Evolutionary conservation across 164 flowering plant genomes (phyloP).

Genomic region (Malania oleifera): DNA sequence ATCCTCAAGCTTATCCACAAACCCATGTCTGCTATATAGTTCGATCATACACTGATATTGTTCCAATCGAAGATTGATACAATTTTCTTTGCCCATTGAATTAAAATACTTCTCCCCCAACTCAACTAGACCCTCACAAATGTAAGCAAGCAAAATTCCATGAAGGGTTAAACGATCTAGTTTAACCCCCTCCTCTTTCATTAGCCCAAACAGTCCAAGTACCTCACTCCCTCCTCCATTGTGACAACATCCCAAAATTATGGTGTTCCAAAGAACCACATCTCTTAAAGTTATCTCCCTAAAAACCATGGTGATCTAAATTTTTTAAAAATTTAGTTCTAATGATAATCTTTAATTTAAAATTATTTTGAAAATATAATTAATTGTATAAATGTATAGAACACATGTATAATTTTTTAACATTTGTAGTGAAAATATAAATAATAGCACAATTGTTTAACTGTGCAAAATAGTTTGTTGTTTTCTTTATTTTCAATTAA

Average conservation of each 20-base stretch:
- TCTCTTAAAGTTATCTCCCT: slow-evolving; percentile 24
- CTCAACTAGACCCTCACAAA: slow-evolving; percentile 37
- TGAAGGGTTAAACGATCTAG: slow-evolving; percentile 53
- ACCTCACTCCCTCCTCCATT: slow-evolving; percentile 29
- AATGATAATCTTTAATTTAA: too few relatives aligned
- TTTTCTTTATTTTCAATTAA: too few relatives aligned
- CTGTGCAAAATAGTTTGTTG: too few relatives aligned
- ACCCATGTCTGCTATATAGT: slow-evolving; percentile 37
- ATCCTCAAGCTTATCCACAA: slow-evolving; percentile 45
- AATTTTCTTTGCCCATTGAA: slow-evolving; percentile 35
- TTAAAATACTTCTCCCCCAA: slow-evolving; percentile 38
- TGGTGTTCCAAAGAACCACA: slow-evolving; percentile 44
- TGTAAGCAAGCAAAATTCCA: slow-evolving; percentile 48
- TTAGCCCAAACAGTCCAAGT: slow-evolving; percentile 32
- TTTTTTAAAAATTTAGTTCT: too few relatives aligned
- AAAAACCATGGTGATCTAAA: too few relatives aligned
- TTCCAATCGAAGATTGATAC: slow-evolving; percentile 42
- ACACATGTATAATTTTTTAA: too few relatives aligned
- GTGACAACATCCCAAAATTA: slow-evolving; percentile 31
- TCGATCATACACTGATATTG: slow-evolving; percentile 62
- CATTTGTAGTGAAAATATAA: too few relatives aligned
- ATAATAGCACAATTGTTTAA: too few relatives aligned
- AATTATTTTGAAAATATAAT: too few relatives aligned
- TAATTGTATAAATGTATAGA: too few relatives aligned
- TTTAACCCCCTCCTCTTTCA: slow-evolving; percentile 36